Evolutionary conservation across 2,329 filamentous ascomycete genomes (phyloP).

Genomic region (Stagonosporopsis vannaccii): DNA sequence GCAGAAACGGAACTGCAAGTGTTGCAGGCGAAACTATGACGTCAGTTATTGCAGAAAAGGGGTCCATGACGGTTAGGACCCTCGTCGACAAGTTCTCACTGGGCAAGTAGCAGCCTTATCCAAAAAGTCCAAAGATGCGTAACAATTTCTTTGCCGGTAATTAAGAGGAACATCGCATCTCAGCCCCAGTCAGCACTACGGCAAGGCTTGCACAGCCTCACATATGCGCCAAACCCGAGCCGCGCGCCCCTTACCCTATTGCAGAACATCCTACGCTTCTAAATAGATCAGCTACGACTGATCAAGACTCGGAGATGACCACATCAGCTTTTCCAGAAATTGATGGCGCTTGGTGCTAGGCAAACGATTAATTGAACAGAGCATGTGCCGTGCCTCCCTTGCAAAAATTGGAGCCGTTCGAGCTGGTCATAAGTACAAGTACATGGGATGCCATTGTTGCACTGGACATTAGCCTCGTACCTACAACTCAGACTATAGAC

Average conservation of each 20-base stretch:
- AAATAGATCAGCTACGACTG: not conserved
- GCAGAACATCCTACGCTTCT: not conserved
- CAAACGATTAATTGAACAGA: not conserved
- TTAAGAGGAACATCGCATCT: not conserved
- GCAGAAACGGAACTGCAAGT: too few relatives aligned
- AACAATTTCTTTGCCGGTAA: not conserved
- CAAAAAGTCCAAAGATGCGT: not conserved
- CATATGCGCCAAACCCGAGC: conserved; percentile 6
- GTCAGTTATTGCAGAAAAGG: too few relatives aligned
- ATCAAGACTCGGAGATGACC: not conserved
- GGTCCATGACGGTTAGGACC: too few relatives aligned
- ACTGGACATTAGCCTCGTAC: not conserved
- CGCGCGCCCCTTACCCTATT: not conserved
- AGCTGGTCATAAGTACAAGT: not conserved
- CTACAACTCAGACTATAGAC: not conserved
- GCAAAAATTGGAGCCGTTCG: not conserved
- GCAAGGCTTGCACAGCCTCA: conserved; percentile 5
- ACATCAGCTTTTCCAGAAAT: not conserved
- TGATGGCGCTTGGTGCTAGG: conserved; percentile 3
- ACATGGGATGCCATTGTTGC: not conserved
- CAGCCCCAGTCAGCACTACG: conserved; percentile 19
- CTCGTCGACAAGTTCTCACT: too few relatives aligned
- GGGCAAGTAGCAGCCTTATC: too few relatives aligned
- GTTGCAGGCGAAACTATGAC: too few relatives aligned
- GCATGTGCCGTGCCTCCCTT: not conserved